Base-by-base conservation (phyloP, 768 basidiomycete genomes). In the Lactarius deliciosus region DNA sequence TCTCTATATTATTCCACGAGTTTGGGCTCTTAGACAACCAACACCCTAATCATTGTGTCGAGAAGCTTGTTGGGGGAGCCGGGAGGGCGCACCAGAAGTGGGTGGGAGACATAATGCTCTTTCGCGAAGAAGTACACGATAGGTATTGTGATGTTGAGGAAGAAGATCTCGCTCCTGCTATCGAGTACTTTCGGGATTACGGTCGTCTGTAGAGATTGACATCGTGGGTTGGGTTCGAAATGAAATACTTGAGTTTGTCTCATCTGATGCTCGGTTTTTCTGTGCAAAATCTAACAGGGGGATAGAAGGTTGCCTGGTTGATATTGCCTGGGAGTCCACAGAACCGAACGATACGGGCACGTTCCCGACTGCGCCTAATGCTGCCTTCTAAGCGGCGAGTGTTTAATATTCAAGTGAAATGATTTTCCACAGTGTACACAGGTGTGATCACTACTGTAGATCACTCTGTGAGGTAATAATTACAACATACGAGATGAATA, bases 151-250 rank as follows among this genome's bases (percentile, higher is more conserved):
- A 68, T 50, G 66, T 68, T 10, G 11, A 6, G 41, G 62, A 64
- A 40, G 66, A 68, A 47, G 66, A 68, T 28, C 53, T 68, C 40
- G 58, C 34, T 22, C 66, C 62, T 22, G 66, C 58, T 32, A 56
- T 68, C 54, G 66, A 68, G 43, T 68, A 68, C 16, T 68, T 68
- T 53, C 66, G 66, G n/a, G 66, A 68, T 60, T 64, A 68, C 20
- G 66, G 66, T 10, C 62, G 66, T 38, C n/a, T 47, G 53, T 68
- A 68, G 36, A 28, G 25, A 16, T 28, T 10, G 53, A 30, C 30
- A 13, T 34, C 32, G 18, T 16, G 40, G 45, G 18, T 22, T 28
- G 40, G 55, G 18, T 25, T 30, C 38, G 38, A 40, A 40, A 40
- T 25, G 18, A 28, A 25, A 25, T 28, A 22, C 50, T 10, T n/a